Conservation (phyloP, 2,329 filamentous ascomycete species). For the Camillea tinctor region DNA sequence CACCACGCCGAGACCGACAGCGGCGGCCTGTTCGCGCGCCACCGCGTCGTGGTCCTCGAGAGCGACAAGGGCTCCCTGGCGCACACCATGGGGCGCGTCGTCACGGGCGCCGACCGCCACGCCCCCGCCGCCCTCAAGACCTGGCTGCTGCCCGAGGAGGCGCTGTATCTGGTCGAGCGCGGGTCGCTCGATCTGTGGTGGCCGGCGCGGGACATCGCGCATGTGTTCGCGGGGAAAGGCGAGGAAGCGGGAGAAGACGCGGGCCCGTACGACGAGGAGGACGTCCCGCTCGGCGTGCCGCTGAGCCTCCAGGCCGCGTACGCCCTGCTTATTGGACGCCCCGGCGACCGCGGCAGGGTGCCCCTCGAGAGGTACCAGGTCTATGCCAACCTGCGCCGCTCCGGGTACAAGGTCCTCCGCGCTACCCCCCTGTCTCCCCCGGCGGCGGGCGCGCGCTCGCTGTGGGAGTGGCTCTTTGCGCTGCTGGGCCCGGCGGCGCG, state of each 20-base stretch:
- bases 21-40: conserved; percentile 33
- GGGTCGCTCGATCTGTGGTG: conserved; percentile 86
- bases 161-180: conserved; percentile 83
- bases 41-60: conserved; percentile 66
- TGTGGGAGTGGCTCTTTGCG: conserved; percentile 56
- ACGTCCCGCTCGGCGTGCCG: conserved; percentile 67
- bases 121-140: conserved; percentile 58
- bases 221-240: conserved; percentile 38
- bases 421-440: conserved; percentile 45
- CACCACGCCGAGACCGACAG: conserved; percentile 14
- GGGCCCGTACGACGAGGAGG: conserved; percentile 37
- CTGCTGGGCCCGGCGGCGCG: conserved; percentile 25
- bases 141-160: conserved; percentile 90
- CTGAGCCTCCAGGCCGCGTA: conserved; percentile 92
- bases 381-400: conserved; percentile 78
- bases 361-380: conserved; percentile 82
- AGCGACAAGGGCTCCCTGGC: conserved; percentile 69
- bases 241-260: conserved; percentile 27
- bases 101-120: conserved; percentile 54
- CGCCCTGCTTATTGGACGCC: conserved; percentile 73
- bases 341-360: conserved; percentile 59
- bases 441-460: conserved; percentile 15
- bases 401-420: conserved; percentile 78
- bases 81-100: conserved; percentile 70
- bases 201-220: conserved; percentile 57